phyloP scores from a whole-genome alignment of 78 protist species.

The Protostelium mycophagum region DNA sequence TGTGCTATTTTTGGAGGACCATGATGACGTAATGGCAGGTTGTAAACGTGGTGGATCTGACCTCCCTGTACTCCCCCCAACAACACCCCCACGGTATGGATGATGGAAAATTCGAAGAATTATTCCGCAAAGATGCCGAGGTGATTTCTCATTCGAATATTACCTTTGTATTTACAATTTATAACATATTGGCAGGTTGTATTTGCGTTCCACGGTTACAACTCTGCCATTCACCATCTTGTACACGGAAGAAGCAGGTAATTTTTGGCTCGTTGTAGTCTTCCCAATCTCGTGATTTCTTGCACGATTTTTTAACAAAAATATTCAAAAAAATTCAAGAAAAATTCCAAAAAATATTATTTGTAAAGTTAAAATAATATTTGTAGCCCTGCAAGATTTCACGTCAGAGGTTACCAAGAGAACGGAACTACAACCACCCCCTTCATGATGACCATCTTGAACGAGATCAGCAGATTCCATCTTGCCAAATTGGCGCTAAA shows the following conservation, averaged over 20 bases:
- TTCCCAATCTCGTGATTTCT: too few relatives aligned
- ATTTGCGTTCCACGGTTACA: conserved; percentile 10
- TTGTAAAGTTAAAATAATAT: too few relatives aligned
- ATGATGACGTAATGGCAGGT: background rate
- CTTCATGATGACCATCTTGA: conserved; percentile 13
- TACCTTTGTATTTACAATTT: too few relatives aligned
- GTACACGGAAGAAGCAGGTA: background rate
- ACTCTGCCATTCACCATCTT: background rate
- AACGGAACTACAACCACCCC: conserved; percentile 27
- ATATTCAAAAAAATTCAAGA: too few relatives aligned
- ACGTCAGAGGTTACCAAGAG: conserved; percentile 10
- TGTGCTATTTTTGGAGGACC: too few relatives aligned
- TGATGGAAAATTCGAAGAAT: background rate
- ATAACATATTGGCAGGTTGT: background rate
- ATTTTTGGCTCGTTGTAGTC: too few relatives aligned
- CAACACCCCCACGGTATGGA: conserved; percentile 16
- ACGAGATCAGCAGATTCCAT: background rate
- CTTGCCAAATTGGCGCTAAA: background rate
- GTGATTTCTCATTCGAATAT: background rate
- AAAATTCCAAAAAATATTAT: too few relatives aligned
- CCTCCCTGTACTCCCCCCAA: background rate
- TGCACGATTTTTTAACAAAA: too few relatives aligned
- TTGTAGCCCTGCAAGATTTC: background rate
- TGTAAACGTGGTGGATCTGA: conserved; percentile 21
- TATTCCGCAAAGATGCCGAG: background rate